These are phyloP conservation scores for Chaetoceros tenuissimus DNA, from an alignment of 108 stramenopile genomes.

Conservation along the genomic window DNA sequence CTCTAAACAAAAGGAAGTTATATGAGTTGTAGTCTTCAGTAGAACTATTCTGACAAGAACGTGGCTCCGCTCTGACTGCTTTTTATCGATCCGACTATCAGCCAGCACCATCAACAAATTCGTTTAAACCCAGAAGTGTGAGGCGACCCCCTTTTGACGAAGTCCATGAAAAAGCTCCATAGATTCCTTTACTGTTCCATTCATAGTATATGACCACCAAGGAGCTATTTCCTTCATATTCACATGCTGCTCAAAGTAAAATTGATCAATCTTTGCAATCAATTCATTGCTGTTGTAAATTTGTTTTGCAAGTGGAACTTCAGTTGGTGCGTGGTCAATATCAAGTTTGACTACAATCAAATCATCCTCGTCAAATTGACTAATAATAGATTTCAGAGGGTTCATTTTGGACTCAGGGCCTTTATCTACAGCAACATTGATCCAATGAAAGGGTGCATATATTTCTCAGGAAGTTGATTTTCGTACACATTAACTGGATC, in stretches of 20 bases:
- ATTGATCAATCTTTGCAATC: too few relatives aligned
- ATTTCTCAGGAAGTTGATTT: slow-evolving; percentile 12
- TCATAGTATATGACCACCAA: slow-evolving; percentile 22
- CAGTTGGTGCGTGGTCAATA: slow-evolving; percentile 39
- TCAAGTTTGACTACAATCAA: too few relatives aligned
- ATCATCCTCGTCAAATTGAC: slow-evolving; percentile 35
- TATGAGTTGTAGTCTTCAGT: too few relatives aligned
- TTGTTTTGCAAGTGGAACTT: slow-evolving; percentile 30
- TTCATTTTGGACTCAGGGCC: slow-evolving; percentile 19
- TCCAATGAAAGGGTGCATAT: slow-evolving; percentile 46
- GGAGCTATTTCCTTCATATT: slow-evolving; percentile 22
- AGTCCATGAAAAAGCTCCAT: slow-evolving; percentile 35
- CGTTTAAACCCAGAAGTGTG: slow-evolving; percentile 58
- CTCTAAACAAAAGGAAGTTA: too few relatives aligned
- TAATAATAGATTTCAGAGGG: slow-evolving; percentile 32
- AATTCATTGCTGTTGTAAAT: slow-evolving; percentile 2
- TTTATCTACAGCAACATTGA: slow-evolving; percentile 35
- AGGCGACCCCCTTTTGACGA: slow-evolving; percentile 31
- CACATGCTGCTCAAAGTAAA: slow-evolving; percentile 71
- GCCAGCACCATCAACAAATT: too few relatives aligned
- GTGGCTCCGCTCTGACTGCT: too few relatives aligned
- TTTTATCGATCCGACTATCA: too few relatives aligned
- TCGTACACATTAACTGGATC: slow-evolving; percentile 26
- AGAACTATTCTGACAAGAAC: too few relatives aligned
- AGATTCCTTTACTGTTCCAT: slow-evolving; percentile 32